Conservation (phyloP, 768 basidiomycete species). For the Lepiota brunneoincarnata region DNA sequence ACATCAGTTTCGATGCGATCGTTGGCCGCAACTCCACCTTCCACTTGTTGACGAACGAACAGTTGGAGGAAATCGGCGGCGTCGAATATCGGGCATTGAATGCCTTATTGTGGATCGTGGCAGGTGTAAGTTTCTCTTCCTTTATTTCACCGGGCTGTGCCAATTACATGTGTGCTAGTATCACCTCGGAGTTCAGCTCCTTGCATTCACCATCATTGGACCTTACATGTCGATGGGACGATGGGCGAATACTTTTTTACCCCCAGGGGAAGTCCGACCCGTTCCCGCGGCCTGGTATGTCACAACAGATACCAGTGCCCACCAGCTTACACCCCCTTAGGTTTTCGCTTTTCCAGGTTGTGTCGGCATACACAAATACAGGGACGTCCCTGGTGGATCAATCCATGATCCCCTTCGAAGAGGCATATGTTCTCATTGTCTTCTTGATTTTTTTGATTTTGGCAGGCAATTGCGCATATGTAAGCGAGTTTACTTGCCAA, state of each 20-base stretch:
- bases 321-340: slow-evolving; percentile 31
- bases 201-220: slow-evolving; percentile 70
- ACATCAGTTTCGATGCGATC: slow-evolving; percentile 81
- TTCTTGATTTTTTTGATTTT: slow-evolving; percentile 73
- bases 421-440: slow-evolving; percentile 78
- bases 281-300: slow-evolving; percentile 66
- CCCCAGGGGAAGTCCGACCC: slow-evolving; percentile 53
- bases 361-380: slow-evolving; percentile 87
- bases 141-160: slow-evolving; percentile 4
- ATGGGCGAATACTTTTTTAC: slow-evolving; percentile 61
- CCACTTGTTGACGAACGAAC: slow-evolving; percentile 66
- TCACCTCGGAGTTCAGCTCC: slow-evolving; percentile 65
- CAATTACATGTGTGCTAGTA: slow-evolving; percentile 50
- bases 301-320: too few relatives aligned
- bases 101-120: slow-evolving; percentile 79
- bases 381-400: slow-evolving; percentile 85
- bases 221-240: slow-evolving; percentile 68
- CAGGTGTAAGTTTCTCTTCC: slow-evolving; percentile 47
- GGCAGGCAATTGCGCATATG: slow-evolving; percentile 92
- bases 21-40: slow-evolving; percentile 85
- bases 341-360: slow-evolving; percentile 83
- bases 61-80: slow-evolving; percentile 90
- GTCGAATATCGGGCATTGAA: slow-evolving; percentile 89
- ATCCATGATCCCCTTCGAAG: slow-evolving; percentile 91
- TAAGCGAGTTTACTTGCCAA: slow-evolving; percentile 42